Evolutionary conservation across 352 stramenopile species (phyloP).

Genomic region (Phytopythium cucurbitacearum): DNA sequence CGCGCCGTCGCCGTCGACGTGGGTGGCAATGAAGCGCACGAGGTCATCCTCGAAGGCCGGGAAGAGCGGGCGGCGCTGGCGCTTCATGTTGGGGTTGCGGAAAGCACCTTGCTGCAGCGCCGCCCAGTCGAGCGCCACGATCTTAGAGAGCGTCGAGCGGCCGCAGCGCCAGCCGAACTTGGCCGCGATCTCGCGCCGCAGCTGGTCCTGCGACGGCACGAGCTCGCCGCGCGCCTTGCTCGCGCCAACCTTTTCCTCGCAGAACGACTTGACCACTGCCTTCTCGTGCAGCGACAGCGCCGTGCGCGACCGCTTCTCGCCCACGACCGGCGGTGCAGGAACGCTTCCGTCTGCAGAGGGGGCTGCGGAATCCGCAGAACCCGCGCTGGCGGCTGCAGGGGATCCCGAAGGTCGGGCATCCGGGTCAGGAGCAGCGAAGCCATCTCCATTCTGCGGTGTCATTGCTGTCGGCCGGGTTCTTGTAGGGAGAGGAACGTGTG

Average conservation of each 20-base stretch:
- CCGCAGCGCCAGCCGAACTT: slow-evolving; percentile 64
- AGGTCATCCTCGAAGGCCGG: slow-evolving; percentile 64
- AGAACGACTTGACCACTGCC: slow-evolving; percentile 71
- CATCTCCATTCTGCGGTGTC: too few relatives aligned
- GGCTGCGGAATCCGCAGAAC: too few relatives aligned
- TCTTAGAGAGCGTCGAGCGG: slow-evolving; percentile 73
- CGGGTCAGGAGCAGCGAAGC: too few relatives aligned
- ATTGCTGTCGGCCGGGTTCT: too few relatives aligned
- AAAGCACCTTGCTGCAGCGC: slow-evolving; percentile 29
- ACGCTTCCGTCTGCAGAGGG: neutral
- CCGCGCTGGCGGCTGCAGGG: neutral
- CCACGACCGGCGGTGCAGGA: neutral
- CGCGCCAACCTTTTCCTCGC: slow-evolving; percentile 56
- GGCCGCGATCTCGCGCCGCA: slow-evolving; percentile 43
- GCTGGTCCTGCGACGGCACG: slow-evolving; percentile 54
- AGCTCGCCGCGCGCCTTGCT: slow-evolving; percentile 48
- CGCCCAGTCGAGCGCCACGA: slow-evolving; percentile 66
- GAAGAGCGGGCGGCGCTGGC: slow-evolving; percentile 64
- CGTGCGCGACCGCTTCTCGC: slow-evolving; percentile 25
- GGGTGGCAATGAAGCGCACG: slow-evolving; percentile 38
- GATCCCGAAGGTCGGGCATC: too few relatives aligned
- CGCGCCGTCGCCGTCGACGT: slow-evolving; percentile 10
- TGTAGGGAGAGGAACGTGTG: too few relatives aligned
- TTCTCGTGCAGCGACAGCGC: slow-evolving; percentile 72
- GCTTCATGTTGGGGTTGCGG: slow-evolving; percentile 75